These are phyloP conservation scores for Capsicum pubescens DNA, from an alignment of 257 asterid genomes.

Conservation along the genomic window DNA sequence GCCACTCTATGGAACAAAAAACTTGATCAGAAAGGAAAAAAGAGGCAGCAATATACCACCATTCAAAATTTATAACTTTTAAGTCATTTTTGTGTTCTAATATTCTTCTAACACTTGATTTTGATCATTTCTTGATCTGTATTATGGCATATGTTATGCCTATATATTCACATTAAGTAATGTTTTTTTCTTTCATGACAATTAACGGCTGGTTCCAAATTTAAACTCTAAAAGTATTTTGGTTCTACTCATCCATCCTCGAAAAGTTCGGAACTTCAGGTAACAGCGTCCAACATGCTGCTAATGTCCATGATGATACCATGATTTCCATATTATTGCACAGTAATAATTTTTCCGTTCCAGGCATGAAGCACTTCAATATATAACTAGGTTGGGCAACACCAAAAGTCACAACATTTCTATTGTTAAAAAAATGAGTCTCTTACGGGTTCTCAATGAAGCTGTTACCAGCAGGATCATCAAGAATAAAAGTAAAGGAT, in stretches of 20 bases:
- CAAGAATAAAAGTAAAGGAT: conserved; percentile 75
- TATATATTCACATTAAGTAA: conserved; percentile 1
- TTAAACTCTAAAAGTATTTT: conserved; percentile 2
- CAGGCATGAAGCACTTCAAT: conserved; percentile 5
- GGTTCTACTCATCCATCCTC: background rate
- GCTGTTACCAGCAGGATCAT: conserved; percentile 99
- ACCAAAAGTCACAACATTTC: background rate
- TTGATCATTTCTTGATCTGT: conserved; percentile 17
- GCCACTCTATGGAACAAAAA: conserved; percentile 6
- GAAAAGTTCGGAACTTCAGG: conserved; percentile 4
- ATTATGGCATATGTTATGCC: background rate
- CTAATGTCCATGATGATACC: background rate
- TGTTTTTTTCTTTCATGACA: background rate
- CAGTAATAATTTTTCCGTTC: background rate
- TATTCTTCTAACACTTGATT: background rate
- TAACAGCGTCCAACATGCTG: background rate
- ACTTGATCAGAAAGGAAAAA: conserved; percentile 13
- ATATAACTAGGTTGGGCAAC: background rate
- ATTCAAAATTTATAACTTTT: background rate
- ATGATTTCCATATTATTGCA: background rate
- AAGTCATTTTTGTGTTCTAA: background rate
- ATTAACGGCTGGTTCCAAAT: background rate
- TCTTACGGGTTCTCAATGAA: conserved; percentile 97
- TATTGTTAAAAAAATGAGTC: conserved; percentile 21
- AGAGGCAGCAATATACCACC: background rate